Evolutionary conservation across 202 grass and related monocot genomes (phyloP), one percentile per base, ranked within the genome.

Genomic region (Digitaria exilis): DNA sequence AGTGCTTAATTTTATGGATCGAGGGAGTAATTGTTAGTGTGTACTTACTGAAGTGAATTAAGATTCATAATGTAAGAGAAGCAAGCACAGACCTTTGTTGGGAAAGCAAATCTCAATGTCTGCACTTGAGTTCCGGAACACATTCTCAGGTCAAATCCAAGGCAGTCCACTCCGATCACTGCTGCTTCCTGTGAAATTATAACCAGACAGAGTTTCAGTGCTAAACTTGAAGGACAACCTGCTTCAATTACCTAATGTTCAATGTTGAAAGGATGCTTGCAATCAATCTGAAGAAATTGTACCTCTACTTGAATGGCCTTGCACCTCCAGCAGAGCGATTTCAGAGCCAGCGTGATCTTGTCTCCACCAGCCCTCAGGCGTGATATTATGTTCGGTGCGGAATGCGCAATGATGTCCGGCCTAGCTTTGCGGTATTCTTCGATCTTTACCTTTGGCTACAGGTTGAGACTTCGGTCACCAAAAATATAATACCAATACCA

Each of bases 61-160:
- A 52, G 8, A 51, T 30, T 32, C 28, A 72, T 12, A 54, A 31
- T 9, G 7, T 50, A 26, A 32, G 13, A n/a, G n/a, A 25, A 28
- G 22, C 41, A 17, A n/a, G 66, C 41, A 46, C 59, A 80, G 26
- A 94, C 92, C 79, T 78, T 88, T 76, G 71, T 78, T 52, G 82
- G 71, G 49, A 98, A 98, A 42, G 90, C 88, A 88, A 98, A 95
- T 87, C 92, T 95, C 72, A 98, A 26, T 18, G 93, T 92, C 75
- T 95, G 87, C 51, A 98, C 82, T 87, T 93, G 92, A 59, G 89
- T 95, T 86, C 90, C 90, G 44, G 90, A 93, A 43, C 95, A 97
- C 64, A 98, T 73, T 93, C 91, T 90, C 79, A 98, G 73, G 71
- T 98, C 95, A 69, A 98, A 95, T n/a, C 95, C 92, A 73, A 95